Evolutionary conservation across 345 rosid species (phyloP).

Genomic region (Raphanus raphanistrum): DNA sequence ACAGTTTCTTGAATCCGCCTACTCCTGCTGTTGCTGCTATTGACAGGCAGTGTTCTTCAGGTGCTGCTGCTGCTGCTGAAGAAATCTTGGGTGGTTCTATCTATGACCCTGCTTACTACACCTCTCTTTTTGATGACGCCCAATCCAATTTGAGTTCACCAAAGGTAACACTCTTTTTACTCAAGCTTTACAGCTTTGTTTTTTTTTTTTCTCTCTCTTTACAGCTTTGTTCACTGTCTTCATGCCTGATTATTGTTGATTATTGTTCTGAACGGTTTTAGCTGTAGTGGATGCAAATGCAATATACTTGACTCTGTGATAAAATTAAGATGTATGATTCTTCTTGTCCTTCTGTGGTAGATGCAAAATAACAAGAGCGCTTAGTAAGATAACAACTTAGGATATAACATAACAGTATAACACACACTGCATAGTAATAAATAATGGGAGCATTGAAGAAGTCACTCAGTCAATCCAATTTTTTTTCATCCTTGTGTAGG

Average conservation of each 20-base stretch:
- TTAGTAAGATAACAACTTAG: constrained; percentile 2
- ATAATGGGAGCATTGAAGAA: background rate
- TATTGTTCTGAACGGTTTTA: background rate
- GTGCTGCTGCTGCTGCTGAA: constrained; percentile 40
- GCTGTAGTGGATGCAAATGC: background rate
- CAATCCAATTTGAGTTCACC: constrained; percentile 45
- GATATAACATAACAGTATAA: background rate
- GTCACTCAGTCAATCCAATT: background rate
- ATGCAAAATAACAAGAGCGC: constrained; percentile 9
- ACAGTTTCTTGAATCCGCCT: constrained; percentile 71
- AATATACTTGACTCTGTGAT: background rate
- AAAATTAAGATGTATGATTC: background rate
- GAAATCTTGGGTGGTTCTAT: constrained; percentile 75
- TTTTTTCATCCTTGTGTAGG: constrained; percentile 13
- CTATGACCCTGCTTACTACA: constrained; percentile 75
- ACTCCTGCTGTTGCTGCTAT: constrained; percentile 50
- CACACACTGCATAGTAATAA: constrained; percentile 5
- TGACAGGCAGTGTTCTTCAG: constrained; percentile 47
- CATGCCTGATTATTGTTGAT: background rate
- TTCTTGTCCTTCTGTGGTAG: constrained; percentile 7
- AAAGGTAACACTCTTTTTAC: background rate
- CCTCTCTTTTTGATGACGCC: constrained; percentile 74
- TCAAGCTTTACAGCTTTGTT: too few relatives aligned
- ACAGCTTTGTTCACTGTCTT: background rate
- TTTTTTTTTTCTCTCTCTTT: too few relatives aligned